Percentiles rank a stretch among this genome's conserved stretches.
These are phyloP conservation scores for Hymenotorrendiella dingleyae DNA, from an alignment of 2,329 filamentous ascomycete genomes.

Conservation along the genomic window DNA sequence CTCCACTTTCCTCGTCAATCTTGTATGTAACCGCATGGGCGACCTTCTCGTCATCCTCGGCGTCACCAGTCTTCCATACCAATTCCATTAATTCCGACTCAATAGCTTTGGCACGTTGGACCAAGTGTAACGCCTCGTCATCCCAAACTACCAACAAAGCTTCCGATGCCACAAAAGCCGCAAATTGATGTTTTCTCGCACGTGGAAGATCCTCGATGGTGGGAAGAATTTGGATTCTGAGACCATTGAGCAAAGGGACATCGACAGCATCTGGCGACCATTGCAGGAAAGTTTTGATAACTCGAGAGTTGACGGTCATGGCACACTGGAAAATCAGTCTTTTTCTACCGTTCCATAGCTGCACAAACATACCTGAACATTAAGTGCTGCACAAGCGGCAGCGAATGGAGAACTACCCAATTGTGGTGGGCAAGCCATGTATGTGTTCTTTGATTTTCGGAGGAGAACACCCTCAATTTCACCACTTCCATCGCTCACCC, in stretches of 20 bases:
- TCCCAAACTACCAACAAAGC: slow-evolving; percentile 75
- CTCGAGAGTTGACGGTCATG: slow-evolving; percentile 75
- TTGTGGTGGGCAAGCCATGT: slow-evolving; percentile 66
- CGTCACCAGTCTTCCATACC: slow-evolving; percentile 60
- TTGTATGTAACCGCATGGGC: slow-evolving; percentile 44
- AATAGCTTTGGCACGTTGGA: slow-evolving; percentile 64
- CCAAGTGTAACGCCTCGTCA: slow-evolving; percentile 66
- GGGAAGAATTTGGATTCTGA: slow-evolving; percentile 70
- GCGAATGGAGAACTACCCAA: slow-evolving; percentile 59
- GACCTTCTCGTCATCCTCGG: slow-evolving; percentile 48
- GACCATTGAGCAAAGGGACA: slow-evolving; percentile 69
- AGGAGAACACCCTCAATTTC: slow-evolving; percentile 68
- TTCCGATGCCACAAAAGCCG: slow-evolving; percentile 69
- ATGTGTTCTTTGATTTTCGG: slow-evolving; percentile 60
- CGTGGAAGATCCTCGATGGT: slow-evolving; percentile 64
- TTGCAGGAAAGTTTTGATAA: slow-evolving; percentile 71
- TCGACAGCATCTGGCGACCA: slow-evolving; percentile 69
- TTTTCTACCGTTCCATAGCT: not conserved
- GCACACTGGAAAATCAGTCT: slow-evolving; percentile 47
- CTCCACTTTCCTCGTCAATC: slow-evolving; percentile 67
- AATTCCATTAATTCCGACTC: slow-evolving; percentile 73
- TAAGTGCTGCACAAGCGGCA: slow-evolving; percentile 59
- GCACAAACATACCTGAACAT: slow-evolving; percentile 54
- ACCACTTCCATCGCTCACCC: slow-evolving; percentile 65
- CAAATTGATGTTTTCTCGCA: slow-evolving; percentile 73